Conservation (phyloP, 345 rosid genomes). For the Linum usitatissimum region DNA sequence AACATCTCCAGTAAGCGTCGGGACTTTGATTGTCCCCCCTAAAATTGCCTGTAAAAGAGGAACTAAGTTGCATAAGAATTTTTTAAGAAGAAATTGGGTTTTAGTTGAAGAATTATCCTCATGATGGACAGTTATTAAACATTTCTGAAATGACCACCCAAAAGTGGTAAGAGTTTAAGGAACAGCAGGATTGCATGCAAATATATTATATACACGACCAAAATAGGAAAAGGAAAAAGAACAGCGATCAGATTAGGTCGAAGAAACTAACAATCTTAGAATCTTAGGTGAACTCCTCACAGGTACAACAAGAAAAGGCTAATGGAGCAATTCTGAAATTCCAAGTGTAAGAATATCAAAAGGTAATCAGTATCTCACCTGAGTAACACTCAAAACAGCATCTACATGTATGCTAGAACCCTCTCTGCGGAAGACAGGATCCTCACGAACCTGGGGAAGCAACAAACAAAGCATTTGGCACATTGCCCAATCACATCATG, state of each 20-base stretch:
- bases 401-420: slow-evolving; percentile 87
- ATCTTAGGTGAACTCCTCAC: background rate
- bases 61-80: background rate
- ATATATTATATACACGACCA: background rate
- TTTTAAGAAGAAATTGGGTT: too few species aligned
- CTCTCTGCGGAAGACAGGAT: slow-evolving; percentile 92
- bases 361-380: slow-evolving; percentile 36
- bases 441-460: slow-evolving; percentile 61
- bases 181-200: background rate
- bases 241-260: background rate
- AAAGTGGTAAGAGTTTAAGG: background rate
- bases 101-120: too few species aligned
- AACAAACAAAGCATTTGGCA: background rate
- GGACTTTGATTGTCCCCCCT: slow-evolving; percentile 96
- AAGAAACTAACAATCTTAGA: background rate
- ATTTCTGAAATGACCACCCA: background rate
- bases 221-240: background rate
- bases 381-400: slow-evolving; percentile 62
- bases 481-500: background rate
- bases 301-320: too few species aligned
- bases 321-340: too few species aligned
- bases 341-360: background rate
- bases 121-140: too few species aligned
- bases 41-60: slow-evolving; percentile 64
- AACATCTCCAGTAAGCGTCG: slow-evolving; percentile 95